A percentile compares a stretch with the other conserved stretches of the same genome.
Conservation (phyloP, 225 moss, liverwort and hornwort species). For the Climacium dendroides region DNA sequence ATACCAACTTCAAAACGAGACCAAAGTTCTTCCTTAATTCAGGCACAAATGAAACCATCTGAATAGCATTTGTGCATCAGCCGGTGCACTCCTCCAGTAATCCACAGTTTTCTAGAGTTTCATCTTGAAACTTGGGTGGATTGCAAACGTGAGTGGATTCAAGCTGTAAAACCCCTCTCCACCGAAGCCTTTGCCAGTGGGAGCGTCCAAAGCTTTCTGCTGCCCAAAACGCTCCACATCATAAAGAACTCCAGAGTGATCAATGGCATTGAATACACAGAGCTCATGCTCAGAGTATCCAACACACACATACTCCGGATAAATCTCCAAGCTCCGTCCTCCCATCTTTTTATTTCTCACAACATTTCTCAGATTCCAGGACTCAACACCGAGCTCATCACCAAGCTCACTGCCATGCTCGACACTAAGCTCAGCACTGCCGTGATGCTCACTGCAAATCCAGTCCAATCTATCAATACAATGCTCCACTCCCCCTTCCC, state of each 20-base stretch:
- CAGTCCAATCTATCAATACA: neutral
- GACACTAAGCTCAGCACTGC: neutral
- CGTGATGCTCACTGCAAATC: neutral
- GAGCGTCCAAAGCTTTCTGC: neutral
- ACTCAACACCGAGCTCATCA: neutral
- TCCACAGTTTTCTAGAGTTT: neutral
- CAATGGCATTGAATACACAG: neutral
- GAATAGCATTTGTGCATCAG: no score
- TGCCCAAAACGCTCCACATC: neutral
- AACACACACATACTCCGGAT: slow-evolving; percentile 8
- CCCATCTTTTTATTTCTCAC: neutral
- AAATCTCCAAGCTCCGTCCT: slow-evolving; percentile 1
- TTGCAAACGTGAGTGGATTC: neutral
- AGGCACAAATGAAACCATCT: no score
- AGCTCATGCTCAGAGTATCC: neutral
- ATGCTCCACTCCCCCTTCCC: neutral
- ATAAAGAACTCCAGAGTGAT: slow-evolving; percentile 6
- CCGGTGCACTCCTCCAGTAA: no score
- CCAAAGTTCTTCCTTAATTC: neutral
- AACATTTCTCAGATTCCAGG: neutral
- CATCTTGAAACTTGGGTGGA: neutral
- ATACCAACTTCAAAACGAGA: no score
- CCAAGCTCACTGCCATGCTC: no score
- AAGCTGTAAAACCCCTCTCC: neutral
- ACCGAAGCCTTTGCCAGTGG: neutral